These are phyloP conservation scores for Magnaporthiopsis rhizophila DNA, from an alignment of 2,329 filamentous ascomycete species.

Conservation along the genomic window DNA sequence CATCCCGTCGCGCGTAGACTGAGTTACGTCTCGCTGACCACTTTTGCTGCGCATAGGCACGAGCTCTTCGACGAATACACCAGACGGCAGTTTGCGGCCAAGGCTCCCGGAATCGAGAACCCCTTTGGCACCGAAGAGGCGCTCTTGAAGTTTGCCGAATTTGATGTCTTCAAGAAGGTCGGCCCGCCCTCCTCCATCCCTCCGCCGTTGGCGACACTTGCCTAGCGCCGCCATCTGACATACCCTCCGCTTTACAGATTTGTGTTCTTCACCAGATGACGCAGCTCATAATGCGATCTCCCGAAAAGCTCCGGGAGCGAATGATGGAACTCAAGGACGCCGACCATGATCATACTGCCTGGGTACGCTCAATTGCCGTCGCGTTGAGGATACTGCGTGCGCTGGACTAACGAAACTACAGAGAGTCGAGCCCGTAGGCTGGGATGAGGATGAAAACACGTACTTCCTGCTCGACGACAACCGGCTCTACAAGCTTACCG, in stretches of 20 bases:
- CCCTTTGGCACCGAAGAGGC: constrained; percentile 75
- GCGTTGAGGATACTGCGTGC: background rate
- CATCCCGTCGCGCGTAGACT: background rate
- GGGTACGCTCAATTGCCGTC: constrained; percentile 56
- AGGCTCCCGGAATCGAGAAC: constrained; percentile 63
- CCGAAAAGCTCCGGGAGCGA: constrained; percentile 77
- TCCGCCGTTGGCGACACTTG: background rate
- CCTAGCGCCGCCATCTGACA: background rate
- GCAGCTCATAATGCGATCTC: constrained; percentile 79
- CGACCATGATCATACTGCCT: constrained; percentile 79
- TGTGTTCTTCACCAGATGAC: constrained; percentile 80
- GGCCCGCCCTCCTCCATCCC: background rate
- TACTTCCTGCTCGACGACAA: constrained; percentile 95
- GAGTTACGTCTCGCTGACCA: background rate
- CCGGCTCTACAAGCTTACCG: constrained; percentile 80
- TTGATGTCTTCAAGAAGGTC: constrained; percentile 76
- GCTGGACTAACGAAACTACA: constrained; percentile 24
- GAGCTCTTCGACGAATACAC: constrained; percentile 93
- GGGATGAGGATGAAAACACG: constrained; percentile 76
- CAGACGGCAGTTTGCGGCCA: constrained; percentile 78
- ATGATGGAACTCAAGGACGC: constrained; percentile 75
- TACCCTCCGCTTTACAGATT: constrained; percentile 38
- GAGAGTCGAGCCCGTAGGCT: constrained; percentile 77
- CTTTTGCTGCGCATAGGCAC: constrained; percentile 40
- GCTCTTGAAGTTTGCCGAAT: constrained; percentile 66